phyloP scores from a whole-genome alignment of 2,329 filamentous ascomycete genomes.

The Coniochaeta sp. region DNA sequence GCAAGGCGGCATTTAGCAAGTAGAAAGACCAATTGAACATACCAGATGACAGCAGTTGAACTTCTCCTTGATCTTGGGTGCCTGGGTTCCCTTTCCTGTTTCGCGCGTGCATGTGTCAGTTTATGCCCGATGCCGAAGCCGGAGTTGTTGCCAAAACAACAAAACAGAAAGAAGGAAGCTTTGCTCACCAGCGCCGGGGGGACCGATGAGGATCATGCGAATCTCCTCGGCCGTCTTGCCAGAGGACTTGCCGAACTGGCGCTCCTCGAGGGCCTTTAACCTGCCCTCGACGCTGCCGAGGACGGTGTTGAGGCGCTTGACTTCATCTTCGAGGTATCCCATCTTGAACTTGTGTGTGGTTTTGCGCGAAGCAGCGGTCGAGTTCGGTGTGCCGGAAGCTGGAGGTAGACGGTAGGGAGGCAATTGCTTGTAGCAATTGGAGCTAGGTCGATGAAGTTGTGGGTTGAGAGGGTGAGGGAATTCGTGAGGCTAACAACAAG shows the following conservation, averaged over 20 bases:
- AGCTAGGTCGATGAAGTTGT: too few relatives aligned
- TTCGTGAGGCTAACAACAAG: background rate
- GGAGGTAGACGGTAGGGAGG: constrained; percentile 10
- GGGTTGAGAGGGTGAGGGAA: background rate
- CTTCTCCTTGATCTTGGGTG: constrained; percentile 96
- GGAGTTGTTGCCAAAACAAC: background rate
- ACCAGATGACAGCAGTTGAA: constrained; percentile 97
- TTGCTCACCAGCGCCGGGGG: constrained; percentile 90
- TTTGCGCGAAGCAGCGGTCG: constrained; percentile 4
- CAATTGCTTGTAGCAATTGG: background rate
- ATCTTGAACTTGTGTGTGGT: constrained; percentile 47
- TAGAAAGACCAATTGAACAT: constrained; percentile 30
- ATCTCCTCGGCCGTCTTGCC: constrained; percentile 58
- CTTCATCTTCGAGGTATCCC: constrained; percentile 81
- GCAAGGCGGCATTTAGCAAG: constrained; percentile 4
- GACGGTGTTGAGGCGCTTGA: constrained; percentile 78
- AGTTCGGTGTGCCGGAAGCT: constrained; percentile 13
- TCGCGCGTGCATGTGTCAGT: background rate
- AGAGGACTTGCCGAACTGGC: constrained; percentile 46
- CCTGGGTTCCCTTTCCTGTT: constrained; percentile 95
- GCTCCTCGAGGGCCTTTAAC: constrained; percentile 76
- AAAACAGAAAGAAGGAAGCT: too few relatives aligned
- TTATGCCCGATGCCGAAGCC: constrained; percentile 2
- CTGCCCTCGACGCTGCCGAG: constrained; percentile 79
- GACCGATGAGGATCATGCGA: constrained; percentile 96